Evolutionary conservation across 2,329 filamentous ascomycete genomes (phyloP).

Genomic region (Aspergillus sp.): DNA sequence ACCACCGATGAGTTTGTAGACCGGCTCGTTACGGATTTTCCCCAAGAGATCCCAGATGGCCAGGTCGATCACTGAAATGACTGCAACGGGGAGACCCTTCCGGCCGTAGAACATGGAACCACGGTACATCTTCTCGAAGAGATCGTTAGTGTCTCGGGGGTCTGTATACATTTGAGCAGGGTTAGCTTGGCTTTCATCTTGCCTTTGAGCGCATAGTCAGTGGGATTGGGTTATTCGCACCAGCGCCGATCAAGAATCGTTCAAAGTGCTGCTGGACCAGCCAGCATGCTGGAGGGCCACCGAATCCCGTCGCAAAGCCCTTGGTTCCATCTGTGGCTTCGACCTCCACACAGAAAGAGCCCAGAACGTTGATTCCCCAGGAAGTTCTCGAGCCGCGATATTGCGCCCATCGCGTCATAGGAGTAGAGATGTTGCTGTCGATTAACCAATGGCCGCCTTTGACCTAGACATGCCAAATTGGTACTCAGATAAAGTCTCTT

Average conservation of each 20-base stretch:
- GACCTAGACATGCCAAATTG: conserved; percentile 17
- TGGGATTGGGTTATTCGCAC: conserved; percentile 30
- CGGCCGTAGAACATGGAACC: conserved; percentile 94
- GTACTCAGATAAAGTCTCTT: background rate
- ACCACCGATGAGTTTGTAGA: conserved; percentile 90
- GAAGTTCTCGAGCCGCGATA: conserved; percentile 82
- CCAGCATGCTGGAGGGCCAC: conserved; percentile 90
- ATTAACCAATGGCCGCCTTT: conserved; percentile 66
- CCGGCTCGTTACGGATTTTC: conserved; percentile 85
- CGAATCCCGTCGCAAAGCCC: conserved; percentile 89
- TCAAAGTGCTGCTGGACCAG: conserved; percentile 89
- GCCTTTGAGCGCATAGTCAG: background rate
- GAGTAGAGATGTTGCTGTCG: conserved; percentile 85
- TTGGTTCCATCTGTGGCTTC: conserved; percentile 86
- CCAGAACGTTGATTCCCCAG: conserved; percentile 93
- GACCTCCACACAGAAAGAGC: conserved; percentile 85
- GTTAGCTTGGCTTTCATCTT: background rate
- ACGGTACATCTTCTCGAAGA: conserved; percentile 96
- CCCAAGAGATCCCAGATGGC: conserved; percentile 88
- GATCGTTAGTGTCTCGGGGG: conserved; percentile 79
- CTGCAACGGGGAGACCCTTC: conserved; percentile 81
- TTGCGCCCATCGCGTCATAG: conserved; percentile 81
- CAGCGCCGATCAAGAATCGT: conserved; percentile 77
- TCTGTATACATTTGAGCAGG: conserved; percentile 44
- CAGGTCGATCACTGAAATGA: conserved; percentile 91